Conservation (phyloP, 2,329 filamentous ascomycete species). For the Ophiostoma fasciatum region DNA sequence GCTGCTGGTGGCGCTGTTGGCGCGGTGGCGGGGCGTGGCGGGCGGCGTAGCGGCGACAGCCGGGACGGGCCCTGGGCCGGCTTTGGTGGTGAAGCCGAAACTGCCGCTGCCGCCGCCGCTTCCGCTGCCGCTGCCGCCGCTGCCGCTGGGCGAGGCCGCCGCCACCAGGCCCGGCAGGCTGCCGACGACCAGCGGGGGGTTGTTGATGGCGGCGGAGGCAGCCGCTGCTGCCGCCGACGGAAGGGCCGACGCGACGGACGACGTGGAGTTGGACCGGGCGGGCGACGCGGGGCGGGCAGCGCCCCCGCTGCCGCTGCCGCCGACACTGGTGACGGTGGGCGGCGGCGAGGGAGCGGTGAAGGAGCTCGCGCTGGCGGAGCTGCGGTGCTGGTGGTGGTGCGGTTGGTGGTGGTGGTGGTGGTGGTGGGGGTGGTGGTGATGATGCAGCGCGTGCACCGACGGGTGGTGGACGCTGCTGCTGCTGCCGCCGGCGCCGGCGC, state of each 20-base stretch:
- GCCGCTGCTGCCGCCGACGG: constrained; percentile 13
- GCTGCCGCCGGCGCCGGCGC: constrained; percentile 15
- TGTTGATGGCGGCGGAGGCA: constrained; percentile 35
- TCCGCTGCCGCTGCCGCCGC: constrained; percentile 1
- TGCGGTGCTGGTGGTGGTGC: constrained; percentile 36
- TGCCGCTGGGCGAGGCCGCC: constrained; percentile 41
- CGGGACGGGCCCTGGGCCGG: too few relatives aligned
- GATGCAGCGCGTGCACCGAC: too few relatives aligned
- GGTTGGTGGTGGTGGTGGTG: constrained; percentile 28
- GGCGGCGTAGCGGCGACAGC: constrained; percentile 52
- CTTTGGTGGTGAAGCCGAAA: too few relatives aligned
- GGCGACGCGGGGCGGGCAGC: constrained; percentile 64
- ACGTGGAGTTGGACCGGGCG: constrained; percentile 71
- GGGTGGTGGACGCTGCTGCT: not conserved
- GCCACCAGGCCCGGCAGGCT: constrained; percentile 65
- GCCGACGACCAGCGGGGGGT: constrained; percentile 64
- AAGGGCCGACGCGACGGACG: constrained; percentile 39
- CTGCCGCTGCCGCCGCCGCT: not conserved
- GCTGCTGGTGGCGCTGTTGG: constrained; percentile 32
- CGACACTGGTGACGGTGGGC: constrained; percentile 30
- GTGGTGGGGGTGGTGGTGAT: constrained; percentile 5
- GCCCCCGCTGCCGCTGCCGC: too few relatives aligned
- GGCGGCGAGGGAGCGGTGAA: constrained; percentile 43
- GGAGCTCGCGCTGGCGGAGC: constrained; percentile 38
- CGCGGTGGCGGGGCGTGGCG: constrained; percentile 60